A percentile compares a stretch with the other conserved stretches of the same genome.
Evolutionary conservation across 2,329 filamentous ascomycete species (phyloP).

Genomic region (Fusarium denticulatum): DNA sequence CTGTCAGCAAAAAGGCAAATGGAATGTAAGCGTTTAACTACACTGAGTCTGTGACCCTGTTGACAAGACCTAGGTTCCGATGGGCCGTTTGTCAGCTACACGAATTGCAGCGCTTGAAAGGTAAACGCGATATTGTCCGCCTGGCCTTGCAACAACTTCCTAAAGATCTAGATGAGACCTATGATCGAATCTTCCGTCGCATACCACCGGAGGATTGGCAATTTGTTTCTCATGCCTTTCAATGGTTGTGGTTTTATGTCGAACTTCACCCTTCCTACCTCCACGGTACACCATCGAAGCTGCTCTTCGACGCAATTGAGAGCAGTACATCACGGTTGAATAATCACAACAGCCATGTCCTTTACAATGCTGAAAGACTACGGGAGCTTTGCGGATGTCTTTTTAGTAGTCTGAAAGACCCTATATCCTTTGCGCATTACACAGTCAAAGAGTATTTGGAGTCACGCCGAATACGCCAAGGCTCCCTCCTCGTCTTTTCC

Average conservation of each 20-base stretch:
- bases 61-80: background rate
- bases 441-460: background rate
- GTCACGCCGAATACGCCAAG: rapidly evolving
- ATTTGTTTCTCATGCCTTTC: background rate
- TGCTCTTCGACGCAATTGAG: rapidly evolving
- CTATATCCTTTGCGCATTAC: background rate
- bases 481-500: rapidly evolving
- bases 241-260: background rate
- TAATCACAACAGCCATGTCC: rapidly evolving
- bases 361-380: background rate
- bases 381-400: background rate
- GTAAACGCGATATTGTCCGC: rapidly evolving
- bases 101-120: background rate
- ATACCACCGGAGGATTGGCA: background rate
- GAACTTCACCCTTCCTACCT: background rate
- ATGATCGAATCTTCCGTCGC: rapidly evolving
- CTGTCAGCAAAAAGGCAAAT: rapidly evolving
- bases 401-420: rapidly evolving
- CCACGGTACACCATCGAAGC: rapidly evolving
- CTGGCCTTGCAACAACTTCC: rapidly evolving
- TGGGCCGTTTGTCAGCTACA: background rate
- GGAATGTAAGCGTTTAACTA: background rate
- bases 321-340: rapidly evolving
- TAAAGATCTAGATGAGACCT: background rate
- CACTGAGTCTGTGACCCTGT: rapidly evolving